Base-by-base conservation (phyloP, 2,329 filamentous ascomycete genomes). In the Didymosphaeria variabile region DNA sequence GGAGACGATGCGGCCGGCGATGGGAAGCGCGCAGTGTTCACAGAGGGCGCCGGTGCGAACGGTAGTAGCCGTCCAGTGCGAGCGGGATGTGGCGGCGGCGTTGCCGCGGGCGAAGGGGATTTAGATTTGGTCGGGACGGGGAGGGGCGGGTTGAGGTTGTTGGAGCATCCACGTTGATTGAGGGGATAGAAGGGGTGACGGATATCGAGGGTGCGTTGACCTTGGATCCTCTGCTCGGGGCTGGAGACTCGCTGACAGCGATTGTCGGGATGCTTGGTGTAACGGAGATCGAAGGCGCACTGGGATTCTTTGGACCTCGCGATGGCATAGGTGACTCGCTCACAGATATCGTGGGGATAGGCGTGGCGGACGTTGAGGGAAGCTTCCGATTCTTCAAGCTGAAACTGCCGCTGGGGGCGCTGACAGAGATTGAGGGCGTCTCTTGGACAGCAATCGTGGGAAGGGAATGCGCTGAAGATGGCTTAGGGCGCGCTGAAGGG, bases 1-100 rank as follows among this genome's bases (percentile, higher is more conserved):
- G 5, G 91, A 92, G 23, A 98, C 91, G 66, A 97, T 94, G 59
- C 94, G 91, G 2, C 95, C 95, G 60, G 95, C 89, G 67, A 99
- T 98, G 0, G 93, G 89, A 21, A 91, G 84, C 10, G 88, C 86
- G 74, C 95, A 99, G 71, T 94, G 90, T 53, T 93, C 91, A 74
- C 95, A 99, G 49, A 89, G 86, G 8, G 92, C 91, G 7, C 90
- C 90, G 9, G 85, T 85, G 52, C 80, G 79, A n/a, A 79, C 77
- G 32, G 76, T 71, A 15, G 81, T 79, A 0, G 81, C 81, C 1
- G 82, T 83, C 73, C 78, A 80, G 70, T 81, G 82, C 34, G 77
- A 74, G 55, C 78, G 75, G 44, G 80, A 74, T 44, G 80, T 77
- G 29, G 68, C 76, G 32, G 71, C 74, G 32, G 74, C 72, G 42